phyloP scores from a whole-genome alignment of 768 basidiomycete species.

The Suillus brevipes region DNA sequence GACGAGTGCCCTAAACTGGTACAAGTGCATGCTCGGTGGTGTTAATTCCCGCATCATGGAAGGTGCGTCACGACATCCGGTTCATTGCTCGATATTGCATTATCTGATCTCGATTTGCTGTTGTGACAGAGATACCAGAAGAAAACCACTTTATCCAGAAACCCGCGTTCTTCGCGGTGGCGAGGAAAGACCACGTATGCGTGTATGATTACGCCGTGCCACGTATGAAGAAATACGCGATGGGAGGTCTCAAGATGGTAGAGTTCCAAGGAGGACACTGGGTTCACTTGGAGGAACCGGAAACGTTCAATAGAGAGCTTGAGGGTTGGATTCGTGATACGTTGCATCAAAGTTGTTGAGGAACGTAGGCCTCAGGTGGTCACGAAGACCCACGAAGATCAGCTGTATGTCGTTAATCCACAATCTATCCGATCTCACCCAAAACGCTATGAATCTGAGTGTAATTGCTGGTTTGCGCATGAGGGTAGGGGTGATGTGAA shows the following conservation, averaged over 20 bases:
- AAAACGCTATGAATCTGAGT: background rate
- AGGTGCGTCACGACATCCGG: constrained; percentile 21
- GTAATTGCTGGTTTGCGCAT: background rate
- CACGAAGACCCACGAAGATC: background rate
- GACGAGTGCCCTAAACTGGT: constrained; percentile 39
- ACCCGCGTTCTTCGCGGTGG: constrained; percentile 40
- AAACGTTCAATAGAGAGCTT: constrained; percentile 37
- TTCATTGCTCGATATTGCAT: background rate
- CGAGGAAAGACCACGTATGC: constrained; percentile 37
- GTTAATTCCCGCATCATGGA: constrained; percentile 30
- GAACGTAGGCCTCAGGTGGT: background rate
- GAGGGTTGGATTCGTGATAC: constrained; percentile 31
- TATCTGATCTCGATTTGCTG: background rate
- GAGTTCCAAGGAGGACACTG: constrained; percentile 42
- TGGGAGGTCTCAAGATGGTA: constrained; percentile 27
- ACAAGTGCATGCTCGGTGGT: constrained; percentile 30
- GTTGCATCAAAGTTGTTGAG: constrained; percentile 9
- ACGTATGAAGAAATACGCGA: constrained; percentile 28
- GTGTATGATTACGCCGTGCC: constrained; percentile 23
- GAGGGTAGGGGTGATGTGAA: background rate
- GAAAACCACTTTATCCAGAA: constrained; percentile 30
- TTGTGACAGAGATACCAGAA: constrained; percentile 22
- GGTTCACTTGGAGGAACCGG: constrained; percentile 34
- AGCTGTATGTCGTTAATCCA: too few species aligned
- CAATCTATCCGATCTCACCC: background rate